These are phyloP conservation scores for Lasiodiplodia sp. DNA, from an alignment of 2,329 filamentous ascomycete species.

Conservation along the genomic window DNA sequence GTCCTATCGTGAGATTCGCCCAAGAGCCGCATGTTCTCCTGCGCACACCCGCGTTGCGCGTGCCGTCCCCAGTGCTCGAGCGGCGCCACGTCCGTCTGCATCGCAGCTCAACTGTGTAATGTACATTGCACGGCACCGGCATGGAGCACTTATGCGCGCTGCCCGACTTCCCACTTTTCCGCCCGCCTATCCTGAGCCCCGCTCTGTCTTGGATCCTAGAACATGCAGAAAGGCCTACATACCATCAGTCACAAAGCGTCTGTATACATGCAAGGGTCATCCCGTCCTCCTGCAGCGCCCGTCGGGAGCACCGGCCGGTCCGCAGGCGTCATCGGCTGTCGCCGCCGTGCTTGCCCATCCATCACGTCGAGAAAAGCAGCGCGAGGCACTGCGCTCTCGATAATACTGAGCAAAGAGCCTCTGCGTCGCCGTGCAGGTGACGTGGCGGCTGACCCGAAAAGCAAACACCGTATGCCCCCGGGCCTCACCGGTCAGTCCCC, in stretches of 20 bases:
- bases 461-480: not conserved
- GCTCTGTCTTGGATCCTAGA: slow-evolving; percentile 14
- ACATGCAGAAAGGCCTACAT: slow-evolving; percentile 17
- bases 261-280: slow-evolving; percentile 24
- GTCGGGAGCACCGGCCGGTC: slow-evolving; percentile 20
- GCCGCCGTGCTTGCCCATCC: slow-evolving; percentile 4
- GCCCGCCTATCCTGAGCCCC: slow-evolving; percentile 10
- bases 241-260: slow-evolving; percentile 24
- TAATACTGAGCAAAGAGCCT: slow-evolving; percentile 1
- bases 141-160: slow-evolving; percentile 24
- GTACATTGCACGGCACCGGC: not conserved
- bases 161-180: slow-evolving; percentile 6
- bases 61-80: slow-evolving; percentile 14
- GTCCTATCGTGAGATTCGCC: slow-evolving; percentile 18
- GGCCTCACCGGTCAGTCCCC: not conserved
- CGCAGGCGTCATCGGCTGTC: slow-evolving; percentile 14
- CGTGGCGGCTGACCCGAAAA: slow-evolving; percentile 29
- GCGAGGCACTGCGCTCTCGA: slow-evolving; percentile 10
- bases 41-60: slow-evolving; percentile 19
- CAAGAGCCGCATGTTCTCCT: slow-evolving; percentile 28
- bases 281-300: slow-evolving; percentile 14
- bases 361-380: not conserved
- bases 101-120: slow-evolving; percentile 28
- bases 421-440: slow-evolving; percentile 20
- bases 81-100: slow-evolving; percentile 28